Conservation (phyloP, 169 alveolate species). For the Plasmodium cynomolgi region DNA sequence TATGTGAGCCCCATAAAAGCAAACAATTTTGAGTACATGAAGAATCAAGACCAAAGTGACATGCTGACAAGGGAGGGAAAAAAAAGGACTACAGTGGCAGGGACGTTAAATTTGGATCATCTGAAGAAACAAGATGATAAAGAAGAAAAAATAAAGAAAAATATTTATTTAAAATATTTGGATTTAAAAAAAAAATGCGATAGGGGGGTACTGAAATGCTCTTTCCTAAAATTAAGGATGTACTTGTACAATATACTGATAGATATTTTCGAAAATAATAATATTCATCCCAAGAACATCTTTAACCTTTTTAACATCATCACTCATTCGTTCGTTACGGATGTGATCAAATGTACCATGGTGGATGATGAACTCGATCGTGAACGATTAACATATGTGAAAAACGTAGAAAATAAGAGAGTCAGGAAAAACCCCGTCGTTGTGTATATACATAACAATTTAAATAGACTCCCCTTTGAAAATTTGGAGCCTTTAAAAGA, state of each 20-base stretch:
- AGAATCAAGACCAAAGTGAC: neutral
- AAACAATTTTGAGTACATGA: neutral
- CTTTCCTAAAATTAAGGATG: slow-evolving; percentile 69
- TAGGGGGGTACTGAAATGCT: slow-evolving; percentile 46
- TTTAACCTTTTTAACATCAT: slow-evolving; percentile 54
- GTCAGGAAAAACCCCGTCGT: slow-evolving; percentile 64
- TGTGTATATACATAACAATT: slow-evolving; percentile 50
- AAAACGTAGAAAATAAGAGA: slow-evolving; percentile 16
- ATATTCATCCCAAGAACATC: slow-evolving; percentile 15
- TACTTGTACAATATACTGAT: slow-evolving; percentile 65
- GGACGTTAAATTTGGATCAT: slow-evolving; percentile 31
- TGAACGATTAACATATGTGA: slow-evolving; percentile 46
- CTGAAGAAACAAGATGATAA: slow-evolving; percentile 9
- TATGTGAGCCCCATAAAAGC: slow-evolving; percentile 30
- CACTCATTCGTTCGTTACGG: slow-evolving; percentile 56
- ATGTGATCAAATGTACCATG: slow-evolving; percentile 26
- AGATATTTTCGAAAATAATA: slow-evolving; percentile 48
- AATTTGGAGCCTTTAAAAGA: slow-evolving; percentile 63
- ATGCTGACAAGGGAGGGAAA: neutral
- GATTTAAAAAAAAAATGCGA: slow-evolving; percentile 66
- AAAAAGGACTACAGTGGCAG: slow-evolving; percentile 35
- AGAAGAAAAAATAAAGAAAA: slow-evolving; percentile 3
- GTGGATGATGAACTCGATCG: slow-evolving; percentile 17
- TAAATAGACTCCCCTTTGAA: slow-evolving; percentile 71
- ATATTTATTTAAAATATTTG: slow-evolving; percentile 62